These are phyloP conservation scores for Diaporthe sp. DNA, from an alignment of 2,329 filamentous ascomycete genomes.

Conservation along the genomic window DNA sequence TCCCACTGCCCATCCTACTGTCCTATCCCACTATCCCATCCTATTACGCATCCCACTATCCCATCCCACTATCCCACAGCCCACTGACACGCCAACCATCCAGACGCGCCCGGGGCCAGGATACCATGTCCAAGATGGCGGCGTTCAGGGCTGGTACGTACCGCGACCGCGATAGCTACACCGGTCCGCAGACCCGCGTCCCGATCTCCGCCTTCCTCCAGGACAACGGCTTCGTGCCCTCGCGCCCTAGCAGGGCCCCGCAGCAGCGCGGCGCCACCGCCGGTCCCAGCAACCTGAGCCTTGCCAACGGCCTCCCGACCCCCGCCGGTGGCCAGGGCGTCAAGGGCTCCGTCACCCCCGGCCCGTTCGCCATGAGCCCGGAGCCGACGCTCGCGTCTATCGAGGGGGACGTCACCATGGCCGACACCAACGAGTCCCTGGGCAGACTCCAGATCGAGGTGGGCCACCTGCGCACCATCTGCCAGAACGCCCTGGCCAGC, in stretches of 20 bases:
- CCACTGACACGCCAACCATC: background rate
- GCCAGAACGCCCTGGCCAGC: slow-evolving; percentile 21
- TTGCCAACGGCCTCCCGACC: background rate
- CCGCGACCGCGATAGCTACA: background rate
- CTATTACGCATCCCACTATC: background rate
- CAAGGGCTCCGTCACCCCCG: background rate
- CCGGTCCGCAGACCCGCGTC: slow-evolving; percentile 19
- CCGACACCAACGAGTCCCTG: background rate
- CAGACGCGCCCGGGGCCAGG: slow-evolving; percentile 36
- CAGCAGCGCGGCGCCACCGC: background rate
- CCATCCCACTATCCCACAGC: background rate
- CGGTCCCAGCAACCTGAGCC: background rate
- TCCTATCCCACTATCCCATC: background rate
- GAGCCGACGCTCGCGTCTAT: slow-evolving; percentile 26
- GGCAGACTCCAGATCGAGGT: slow-evolving; percentile 29
- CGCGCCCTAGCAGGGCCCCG: background rate
- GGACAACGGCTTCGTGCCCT: slow-evolving; percentile 30
- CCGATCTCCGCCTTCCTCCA: slow-evolving; percentile 29
- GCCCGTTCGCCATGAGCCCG: slow-evolving; percentile 4
- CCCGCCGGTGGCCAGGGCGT: background rate
- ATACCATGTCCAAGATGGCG: slow-evolving; percentile 41
- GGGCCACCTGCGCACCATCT: slow-evolving; percentile 33
- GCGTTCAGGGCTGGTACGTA: slow-evolving; percentile 35
- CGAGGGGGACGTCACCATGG: background rate
- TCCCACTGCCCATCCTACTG: too few species aligned